Conservation (phyloP, 2,329 filamentous ascomycete species). For the Alternaria viburni region DNA sequence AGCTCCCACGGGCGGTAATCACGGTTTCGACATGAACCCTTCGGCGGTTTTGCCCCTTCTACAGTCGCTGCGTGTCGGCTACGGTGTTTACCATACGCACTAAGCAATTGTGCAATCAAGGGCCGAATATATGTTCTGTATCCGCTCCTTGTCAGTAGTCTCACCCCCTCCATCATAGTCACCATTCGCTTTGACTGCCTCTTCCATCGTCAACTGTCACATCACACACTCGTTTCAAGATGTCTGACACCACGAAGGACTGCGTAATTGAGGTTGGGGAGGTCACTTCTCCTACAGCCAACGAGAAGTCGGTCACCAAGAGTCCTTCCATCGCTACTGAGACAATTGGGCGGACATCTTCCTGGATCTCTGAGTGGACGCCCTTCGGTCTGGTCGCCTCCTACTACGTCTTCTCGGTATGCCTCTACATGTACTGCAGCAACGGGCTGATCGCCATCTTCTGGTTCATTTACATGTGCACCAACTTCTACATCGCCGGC, state of each 20-base stretch:
- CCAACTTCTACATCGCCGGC: constrained; percentile 54
- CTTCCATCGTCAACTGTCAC: constrained; percentile 7
- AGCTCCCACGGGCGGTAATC: constrained; percentile 2
- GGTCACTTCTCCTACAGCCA: constrained; percentile 9
- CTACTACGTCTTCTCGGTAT: constrained; percentile 52
- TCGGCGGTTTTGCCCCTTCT: constrained; percentile 4
- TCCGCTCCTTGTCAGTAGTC: constrained; percentile 3
- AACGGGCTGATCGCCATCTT: constrained; percentile 48
- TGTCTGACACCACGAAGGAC: constrained; percentile 27
- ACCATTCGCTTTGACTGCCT: constrained; percentile 31
- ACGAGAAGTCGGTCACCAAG: constrained; percentile 10
- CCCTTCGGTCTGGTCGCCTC: constrained; percentile 51
- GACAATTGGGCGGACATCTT: constrained; percentile 23
- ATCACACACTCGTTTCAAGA: constrained; percentile 25
- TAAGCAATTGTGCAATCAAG: neutral
- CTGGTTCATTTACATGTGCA: constrained; percentile 54
- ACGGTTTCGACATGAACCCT: constrained; percentile 9
- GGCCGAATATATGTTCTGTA: constrained; percentile 8
- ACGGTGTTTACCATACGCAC: constrained; percentile 3
- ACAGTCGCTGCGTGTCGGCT: neutral
- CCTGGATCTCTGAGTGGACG: constrained; percentile 50
- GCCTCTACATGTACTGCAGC: constrained; percentile 51
- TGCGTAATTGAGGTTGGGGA: constrained; percentile 35
- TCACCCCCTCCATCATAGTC: constrained; percentile 15
- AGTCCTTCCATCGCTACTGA: constrained; percentile 5